These are phyloP conservation scores for Macrophomina phaseolina DNA, from an alignment of 2,329 filamentous ascomycete genomes.

Conservation along the genomic window DNA sequence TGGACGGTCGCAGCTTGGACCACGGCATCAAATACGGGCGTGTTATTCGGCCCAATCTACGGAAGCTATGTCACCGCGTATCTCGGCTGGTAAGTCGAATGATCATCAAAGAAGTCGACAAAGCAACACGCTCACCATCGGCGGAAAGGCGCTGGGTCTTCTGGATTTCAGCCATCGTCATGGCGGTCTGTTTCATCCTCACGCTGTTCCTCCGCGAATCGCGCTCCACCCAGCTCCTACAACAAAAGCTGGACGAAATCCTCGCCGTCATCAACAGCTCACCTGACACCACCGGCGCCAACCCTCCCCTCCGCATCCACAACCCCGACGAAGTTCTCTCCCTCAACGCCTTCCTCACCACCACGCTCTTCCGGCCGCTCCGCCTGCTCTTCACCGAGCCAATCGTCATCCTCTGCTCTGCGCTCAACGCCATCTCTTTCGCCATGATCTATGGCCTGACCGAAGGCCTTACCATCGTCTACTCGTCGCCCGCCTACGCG, in stretches of 20 bases:
- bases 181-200: conserved; percentile 7
- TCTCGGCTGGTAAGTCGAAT: conserved; percentile 17
- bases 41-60: conserved; percentile 26
- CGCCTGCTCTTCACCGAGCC: conserved; percentile 27
- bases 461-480: conserved; percentile 28
- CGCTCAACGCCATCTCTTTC: conserved; percentile 17
- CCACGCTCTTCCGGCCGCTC: conserved; percentile 15
- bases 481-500: not conserved
- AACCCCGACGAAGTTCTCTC: conserved; percentile 25
- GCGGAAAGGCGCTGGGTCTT: conserved; percentile 26
- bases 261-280: not conserved
- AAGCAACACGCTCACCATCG: not conserved
- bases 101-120: not conserved
- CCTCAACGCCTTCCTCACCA: conserved; percentile 12
- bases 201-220: conserved; percentile 15
- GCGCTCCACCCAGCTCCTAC: conserved; percentile 12
- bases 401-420: conserved; percentile 26
- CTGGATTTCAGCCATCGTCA: conserved; percentile 18
- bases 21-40: conserved; percentile 11
- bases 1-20: conserved; percentile 23
- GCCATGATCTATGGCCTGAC: conserved; percentile 22
- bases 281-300: not conserved
- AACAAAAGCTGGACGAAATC: conserved; percentile 18
- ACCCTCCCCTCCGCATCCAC: not conserved
- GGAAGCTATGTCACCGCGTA: not conserved